Evolutionary conservation across 768 basidiomycete genomes (phyloP), one percentile per base, ranked within the genome.

Genomic region (Russula olivacea): DNA sequence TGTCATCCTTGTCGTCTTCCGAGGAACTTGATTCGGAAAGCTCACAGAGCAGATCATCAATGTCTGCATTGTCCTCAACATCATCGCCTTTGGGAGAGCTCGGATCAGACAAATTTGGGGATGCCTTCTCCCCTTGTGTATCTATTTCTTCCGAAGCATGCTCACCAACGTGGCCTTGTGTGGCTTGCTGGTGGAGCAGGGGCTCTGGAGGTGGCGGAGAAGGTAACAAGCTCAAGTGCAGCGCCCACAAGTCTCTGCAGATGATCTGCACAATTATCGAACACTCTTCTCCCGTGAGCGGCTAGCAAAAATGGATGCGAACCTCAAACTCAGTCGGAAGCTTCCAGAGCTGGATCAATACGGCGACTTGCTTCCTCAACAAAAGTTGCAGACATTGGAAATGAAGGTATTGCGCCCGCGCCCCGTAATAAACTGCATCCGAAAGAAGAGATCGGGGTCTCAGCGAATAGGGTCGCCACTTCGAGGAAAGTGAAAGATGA

Each of bases 321-420:
- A 89, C 92, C 81, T 93, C 91, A 63, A 92, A 90, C 70, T 91
- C 89, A 0, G 77, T 70, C 8, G 91, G 91, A 23, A 94, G 77
- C n/a, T 76, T 72, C 92, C 92, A 93, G 11, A 83, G 67, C 14
- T 70, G 69, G 4, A 71, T 79, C 61, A 93, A 72, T n/a, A 80
- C 79, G 7, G 75, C 76, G 14, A 93, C 75, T 73, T 97, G 93
- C 68, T 86, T 82, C 36, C 93, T 80, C 12, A 96, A 76, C 58
- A 97, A 76, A 0, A 92, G 75, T 72, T 97, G 95, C 40, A 91
- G 77, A 69, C 89, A 90, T 66, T 94, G 88, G 64, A 91, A 89
- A 68, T 91, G 91, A 61, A 88, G 84, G 71, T 81, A 93, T 43
- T 85, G 81, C 15, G 86, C 91, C 61, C 88, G 81, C 17, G 83